Evolutionary conservation across 495 filamentous ascomycete genomes (phyloP).

Genomic region (Aspergillus baeticus): DNA sequence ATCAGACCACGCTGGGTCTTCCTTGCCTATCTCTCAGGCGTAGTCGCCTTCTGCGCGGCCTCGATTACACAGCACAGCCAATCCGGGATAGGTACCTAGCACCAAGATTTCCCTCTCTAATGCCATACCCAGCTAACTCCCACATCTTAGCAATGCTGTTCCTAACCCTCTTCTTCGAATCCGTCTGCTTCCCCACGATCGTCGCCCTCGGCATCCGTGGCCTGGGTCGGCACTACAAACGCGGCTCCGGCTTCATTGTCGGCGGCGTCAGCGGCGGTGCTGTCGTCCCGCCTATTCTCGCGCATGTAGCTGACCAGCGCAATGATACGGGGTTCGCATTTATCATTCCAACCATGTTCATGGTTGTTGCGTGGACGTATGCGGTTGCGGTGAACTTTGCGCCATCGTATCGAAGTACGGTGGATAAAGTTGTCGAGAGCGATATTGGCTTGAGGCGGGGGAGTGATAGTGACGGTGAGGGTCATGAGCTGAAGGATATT

Average conservation of each 20-base stretch:
- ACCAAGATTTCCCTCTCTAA: neutral
- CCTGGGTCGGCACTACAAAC: conserved; percentile 58
- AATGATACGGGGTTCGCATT: conserved; percentile 50
- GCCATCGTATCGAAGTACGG: conserved; percentile 55
- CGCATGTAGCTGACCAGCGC: conserved; percentile 46
- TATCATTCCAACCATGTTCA: conserved; percentile 55
- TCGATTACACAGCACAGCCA: conserved; percentile 34
- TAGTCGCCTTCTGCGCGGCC: conserved; percentile 41
- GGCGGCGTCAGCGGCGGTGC: conserved; percentile 58
- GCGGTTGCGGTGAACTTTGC: conserved; percentile 62
- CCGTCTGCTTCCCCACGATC: conserved; percentile 62
- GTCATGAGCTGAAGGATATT: conserved; percentile 20
- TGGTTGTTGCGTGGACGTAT: conserved; percentile 59
- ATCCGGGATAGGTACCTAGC: conserved; percentile 42
- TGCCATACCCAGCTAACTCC: neutral
- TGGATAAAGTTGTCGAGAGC: conserved; percentile 57
- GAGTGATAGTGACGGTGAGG: neutral
- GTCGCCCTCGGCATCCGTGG: conserved; percentile 60
- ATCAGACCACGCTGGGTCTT: conserved; percentile 53
- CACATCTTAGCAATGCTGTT: conserved; percentile 43
- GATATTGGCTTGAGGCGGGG: conserved; percentile 46
- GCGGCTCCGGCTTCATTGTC: conserved; percentile 56
- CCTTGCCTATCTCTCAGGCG: conserved; percentile 36
- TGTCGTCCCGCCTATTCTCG: conserved; percentile 49
- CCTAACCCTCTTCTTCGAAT: conserved; percentile 60